These are phyloP conservation scores for Auriculariales sp. DNA, from an alignment of 768 basidiomycete genomes.

Conservation along the genomic window DNA sequence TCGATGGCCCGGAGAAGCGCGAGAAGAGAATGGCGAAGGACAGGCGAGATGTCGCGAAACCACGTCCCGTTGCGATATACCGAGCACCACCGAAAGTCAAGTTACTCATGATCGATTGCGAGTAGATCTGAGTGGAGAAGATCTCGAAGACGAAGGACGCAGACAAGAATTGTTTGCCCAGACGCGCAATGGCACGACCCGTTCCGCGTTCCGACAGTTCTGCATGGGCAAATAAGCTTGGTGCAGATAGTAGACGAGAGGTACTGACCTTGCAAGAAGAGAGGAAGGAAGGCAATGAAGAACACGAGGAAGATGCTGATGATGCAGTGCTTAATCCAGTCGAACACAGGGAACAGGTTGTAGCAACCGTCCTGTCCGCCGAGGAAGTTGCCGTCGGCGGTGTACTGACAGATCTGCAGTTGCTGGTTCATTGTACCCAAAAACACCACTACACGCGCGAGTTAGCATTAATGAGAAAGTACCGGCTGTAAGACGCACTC, in stretches of 20 bases:
- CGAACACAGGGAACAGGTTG: slow-evolving; percentile 82
- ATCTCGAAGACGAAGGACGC: slow-evolving; percentile 94
- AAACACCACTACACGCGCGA: slow-evolving; percentile 81
- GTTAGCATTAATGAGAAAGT: slow-evolving; percentile 12
- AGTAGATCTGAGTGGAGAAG: slow-evolving; percentile 96
- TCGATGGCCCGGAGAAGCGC: slow-evolving; percentile 95
- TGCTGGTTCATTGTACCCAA: slow-evolving; percentile 82
- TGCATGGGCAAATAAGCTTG: slow-evolving; percentile 19
- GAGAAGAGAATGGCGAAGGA: slow-evolving; percentile 93
- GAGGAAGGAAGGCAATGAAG: slow-evolving; percentile 88
- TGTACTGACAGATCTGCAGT: slow-evolving; percentile 69
- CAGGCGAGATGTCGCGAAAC: slow-evolving; percentile 91
- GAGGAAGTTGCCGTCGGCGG: slow-evolving; percentile 50
- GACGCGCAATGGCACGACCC: slow-evolving; percentile 76
- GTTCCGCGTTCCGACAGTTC: slow-evolving; percentile 95
- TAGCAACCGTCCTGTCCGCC: slow-evolving; percentile 82
- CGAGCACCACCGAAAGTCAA: slow-evolving; percentile 95
- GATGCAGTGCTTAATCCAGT: slow-evolving; percentile 93
- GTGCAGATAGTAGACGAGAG: neutral
- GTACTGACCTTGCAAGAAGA: slow-evolving; percentile 79
- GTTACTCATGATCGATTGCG: slow-evolving; percentile 93
- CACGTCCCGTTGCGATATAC: slow-evolving; percentile 97
- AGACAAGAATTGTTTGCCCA: slow-evolving; percentile 89
- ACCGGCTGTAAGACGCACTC: slow-evolving; percentile 32
- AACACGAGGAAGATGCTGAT: slow-evolving; percentile 98